Evolutionary conservation across 805 yeast genomes (phyloP).

Genomic region (Scheffersomyces coipomensis): DNA sequence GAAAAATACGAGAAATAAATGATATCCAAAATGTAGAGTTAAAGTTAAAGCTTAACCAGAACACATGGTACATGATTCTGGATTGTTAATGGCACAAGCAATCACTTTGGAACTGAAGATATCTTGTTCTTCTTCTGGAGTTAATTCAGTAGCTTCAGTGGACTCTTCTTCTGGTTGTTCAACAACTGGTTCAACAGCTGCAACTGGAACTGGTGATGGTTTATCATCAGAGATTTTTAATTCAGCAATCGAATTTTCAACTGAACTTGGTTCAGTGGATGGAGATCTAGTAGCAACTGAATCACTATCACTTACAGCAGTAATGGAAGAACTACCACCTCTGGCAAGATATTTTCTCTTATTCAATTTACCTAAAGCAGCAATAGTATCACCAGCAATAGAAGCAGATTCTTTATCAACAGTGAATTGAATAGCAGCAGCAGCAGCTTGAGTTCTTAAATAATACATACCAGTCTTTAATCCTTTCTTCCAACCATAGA

Average conservation of each 20-base stretch:
- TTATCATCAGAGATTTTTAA: constrained; percentile 29
- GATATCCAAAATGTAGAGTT: constrained; percentile 1
- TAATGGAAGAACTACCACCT: constrained; percentile 4
- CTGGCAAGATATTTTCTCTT: constrained; percentile 34
- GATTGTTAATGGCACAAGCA: constrained; percentile 96
- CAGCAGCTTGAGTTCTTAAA: constrained; percentile 94
- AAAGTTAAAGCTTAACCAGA: constrained; percentile 84
- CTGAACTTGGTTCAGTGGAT: constrained; percentile 40
- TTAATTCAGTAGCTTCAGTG: constrained; percentile 13
- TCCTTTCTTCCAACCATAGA: constrained; percentile 98
- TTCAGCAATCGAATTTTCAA: constrained; percentile 48
- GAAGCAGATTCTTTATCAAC: constrained; percentile 44
- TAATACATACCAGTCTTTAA: constrained; percentile 98
- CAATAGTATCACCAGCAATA: constrained; percentile 37
- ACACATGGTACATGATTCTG: constrained; percentile 98
- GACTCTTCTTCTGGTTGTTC: constrained; percentile 8
- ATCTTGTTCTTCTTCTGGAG: constrained; percentile 54
- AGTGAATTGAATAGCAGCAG: constrained; percentile 90
- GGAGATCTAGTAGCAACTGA: constrained; percentile 20
- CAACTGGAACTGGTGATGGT: constrained; percentile 10
- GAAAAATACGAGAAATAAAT: constrained; percentile 3
- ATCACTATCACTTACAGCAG: constrained; percentile 17
- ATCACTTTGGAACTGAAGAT: constrained; percentile 90
- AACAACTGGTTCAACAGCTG: constrained; percentile 12
- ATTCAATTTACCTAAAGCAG: constrained; percentile 35